Conservation (phyloP, 2,329 filamentous ascomycete species). For the Nemania diffusa region DNA sequence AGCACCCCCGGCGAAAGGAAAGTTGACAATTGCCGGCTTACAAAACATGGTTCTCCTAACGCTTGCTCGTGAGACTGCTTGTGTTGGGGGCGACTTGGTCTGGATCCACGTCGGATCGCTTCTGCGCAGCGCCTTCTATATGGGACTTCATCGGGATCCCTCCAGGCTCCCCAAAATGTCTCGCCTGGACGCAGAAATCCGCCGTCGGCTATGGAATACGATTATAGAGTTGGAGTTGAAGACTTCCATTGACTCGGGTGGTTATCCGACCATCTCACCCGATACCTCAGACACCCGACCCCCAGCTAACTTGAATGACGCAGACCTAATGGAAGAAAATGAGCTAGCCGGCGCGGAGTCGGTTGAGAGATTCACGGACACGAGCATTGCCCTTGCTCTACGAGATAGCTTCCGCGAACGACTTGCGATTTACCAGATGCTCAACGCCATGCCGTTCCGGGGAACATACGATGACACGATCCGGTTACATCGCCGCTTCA, state of each 20-base stretch:
- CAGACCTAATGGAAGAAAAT: slow-evolving; percentile 58
- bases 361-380: slow-evolving; percentile 56
- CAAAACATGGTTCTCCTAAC: slow-evolving; percentile 65
- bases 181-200: slow-evolving; percentile 61
- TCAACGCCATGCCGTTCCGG: slow-evolving; percentile 55
- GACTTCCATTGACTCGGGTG: slow-evolving; percentile 61
- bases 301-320: slow-evolving; percentile 64
- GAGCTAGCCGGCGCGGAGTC: slow-evolving; percentile 36
- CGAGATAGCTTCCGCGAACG: slow-evolving; percentile 56
- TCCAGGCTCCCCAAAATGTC: slow-evolving; percentile 60
- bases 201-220: slow-evolving; percentile 66
- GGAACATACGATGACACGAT: slow-evolving; percentile 58
- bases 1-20: slow-evolving; percentile 58
- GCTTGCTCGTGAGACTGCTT: slow-evolving; percentile 60
- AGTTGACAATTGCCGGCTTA: slow-evolving; percentile 59
- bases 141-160: slow-evolving; percentile 69
- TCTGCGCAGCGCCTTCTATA: slow-evolving; percentile 65
- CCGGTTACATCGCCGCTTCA: slow-evolving; percentile 55
- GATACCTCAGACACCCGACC: slow-evolving; percentile 62
- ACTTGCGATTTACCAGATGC: slow-evolving; percentile 54
- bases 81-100: slow-evolving; percentile 60
- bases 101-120: slow-evolving; percentile 64
- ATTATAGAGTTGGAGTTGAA: slow-evolving; percentile 66
- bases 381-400: slow-evolving; percentile 61
- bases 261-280: slow-evolving; percentile 58